Conservation (phyloP, 495 filamentous ascomycete genomes). For the Aspergillus homomorphus region DNA sequence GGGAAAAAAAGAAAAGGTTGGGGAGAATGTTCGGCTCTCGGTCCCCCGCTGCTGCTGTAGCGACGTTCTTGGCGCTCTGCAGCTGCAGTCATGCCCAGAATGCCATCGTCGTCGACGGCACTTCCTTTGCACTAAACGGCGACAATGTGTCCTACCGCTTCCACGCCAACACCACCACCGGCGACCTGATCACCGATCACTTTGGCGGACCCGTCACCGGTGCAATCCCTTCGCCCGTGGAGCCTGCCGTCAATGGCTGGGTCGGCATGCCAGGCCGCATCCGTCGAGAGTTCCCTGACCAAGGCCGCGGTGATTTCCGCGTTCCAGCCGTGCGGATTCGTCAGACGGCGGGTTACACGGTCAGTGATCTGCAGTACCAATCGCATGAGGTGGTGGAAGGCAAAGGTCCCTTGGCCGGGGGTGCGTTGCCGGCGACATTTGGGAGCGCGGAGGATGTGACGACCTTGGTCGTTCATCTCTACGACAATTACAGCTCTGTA, state of each 20-base stretch:
- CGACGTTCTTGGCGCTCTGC: too few relatives aligned
- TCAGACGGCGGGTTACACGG: slow-evolving; percentile 48
- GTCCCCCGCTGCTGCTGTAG: too few relatives aligned
- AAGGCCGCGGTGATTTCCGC: slow-evolving; percentile 53
- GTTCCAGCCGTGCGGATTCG: slow-evolving; percentile 51
- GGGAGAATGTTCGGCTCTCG: too few relatives aligned
- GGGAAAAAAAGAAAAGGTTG: too few relatives aligned
- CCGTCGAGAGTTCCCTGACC: slow-evolving; percentile 54
- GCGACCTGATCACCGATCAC: slow-evolving; percentile 51
- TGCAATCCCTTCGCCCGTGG: slow-evolving; percentile 39
- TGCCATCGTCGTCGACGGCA: slow-evolving; percentile 44
- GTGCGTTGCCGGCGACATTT: slow-evolving; percentile 51
- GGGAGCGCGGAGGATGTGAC: slow-evolving; percentile 46
- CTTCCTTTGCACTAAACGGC: slow-evolving; percentile 47
- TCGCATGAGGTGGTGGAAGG: slow-evolving; percentile 42
- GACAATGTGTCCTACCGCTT: slow-evolving; percentile 51
- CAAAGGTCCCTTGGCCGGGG: slow-evolving; percentile 44
- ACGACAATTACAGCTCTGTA: slow-evolving; percentile 48
- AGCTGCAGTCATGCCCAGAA: too few relatives aligned
- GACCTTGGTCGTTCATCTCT: slow-evolving; percentile 48
- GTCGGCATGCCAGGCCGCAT: slow-evolving; percentile 39
- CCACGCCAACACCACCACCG: slow-evolving; percentile 48
- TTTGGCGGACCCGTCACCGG: slow-evolving; percentile 40
- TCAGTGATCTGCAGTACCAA: slow-evolving; percentile 47
- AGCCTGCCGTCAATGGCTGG: slow-evolving; percentile 45